Conservation (phyloP, 2,329 filamentous ascomycete genomes). For the Sphaceloma murrayae region DNA sequence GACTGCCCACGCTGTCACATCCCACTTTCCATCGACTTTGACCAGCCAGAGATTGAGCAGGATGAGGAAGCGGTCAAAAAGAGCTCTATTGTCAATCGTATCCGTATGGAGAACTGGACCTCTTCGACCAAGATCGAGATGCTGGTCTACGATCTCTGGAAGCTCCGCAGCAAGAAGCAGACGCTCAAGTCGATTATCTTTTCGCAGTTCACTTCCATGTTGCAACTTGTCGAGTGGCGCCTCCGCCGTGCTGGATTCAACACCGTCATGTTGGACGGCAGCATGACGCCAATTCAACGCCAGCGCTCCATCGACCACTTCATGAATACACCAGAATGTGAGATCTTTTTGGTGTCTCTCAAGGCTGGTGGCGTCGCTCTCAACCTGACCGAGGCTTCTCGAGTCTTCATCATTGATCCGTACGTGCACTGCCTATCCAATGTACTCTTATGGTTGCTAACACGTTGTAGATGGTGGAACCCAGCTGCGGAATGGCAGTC, state of each 20-base stretch:
- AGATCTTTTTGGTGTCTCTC: slow-evolving; percentile 90
- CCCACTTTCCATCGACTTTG: slow-evolving; percentile 76
- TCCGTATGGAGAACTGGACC: slow-evolving; percentile 98
- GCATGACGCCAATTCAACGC: slow-evolving; percentile 88
- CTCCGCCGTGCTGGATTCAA: slow-evolving; percentile 93
- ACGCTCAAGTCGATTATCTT: slow-evolving; percentile 97
- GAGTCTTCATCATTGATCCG: slow-evolving; percentile 94
- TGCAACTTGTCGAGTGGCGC: slow-evolving; percentile 94
- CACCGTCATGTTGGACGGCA: slow-evolving; percentile 95
- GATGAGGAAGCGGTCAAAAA: slow-evolving; percentile 82
- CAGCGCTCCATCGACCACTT: slow-evolving; percentile 93
- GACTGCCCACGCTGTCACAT: slow-evolving; percentile 93
- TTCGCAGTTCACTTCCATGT: slow-evolving; percentile 93
- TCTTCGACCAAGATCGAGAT: slow-evolving; percentile 97
- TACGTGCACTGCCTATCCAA: slow-evolving; percentile 42
- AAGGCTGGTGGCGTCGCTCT: slow-evolving; percentile 94
- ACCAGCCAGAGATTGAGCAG: slow-evolving; percentile 91
- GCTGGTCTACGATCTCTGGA: slow-evolving; percentile 87
- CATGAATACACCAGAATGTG: slow-evolving; percentile 88
- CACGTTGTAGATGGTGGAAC: slow-evolving; percentile 75
- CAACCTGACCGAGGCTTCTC: slow-evolving; percentile 87
- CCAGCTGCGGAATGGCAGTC: slow-evolving; percentile 99
- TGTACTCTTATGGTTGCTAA: slow-evolving; percentile 24
- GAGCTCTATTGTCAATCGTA: slow-evolving; percentile 94
- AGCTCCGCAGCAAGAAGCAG: slow-evolving; percentile 80